These are phyloP conservation scores for Lanmaoa rubissima DNA, from an alignment of 768 basidiomycete species.

Conservation along the genomic window DNA sequence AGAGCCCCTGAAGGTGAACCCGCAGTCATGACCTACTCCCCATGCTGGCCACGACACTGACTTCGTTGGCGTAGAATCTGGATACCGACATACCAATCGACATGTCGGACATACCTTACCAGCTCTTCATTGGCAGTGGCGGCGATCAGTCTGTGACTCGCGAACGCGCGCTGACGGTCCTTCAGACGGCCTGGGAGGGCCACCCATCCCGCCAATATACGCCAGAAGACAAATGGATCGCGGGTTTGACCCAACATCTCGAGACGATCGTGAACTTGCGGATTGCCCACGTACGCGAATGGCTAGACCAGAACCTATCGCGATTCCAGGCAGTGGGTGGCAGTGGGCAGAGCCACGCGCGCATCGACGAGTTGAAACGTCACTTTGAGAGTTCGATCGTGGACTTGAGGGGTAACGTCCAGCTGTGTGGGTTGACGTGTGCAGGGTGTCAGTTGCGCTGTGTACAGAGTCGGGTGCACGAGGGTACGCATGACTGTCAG, in stretches of 20 bases:
- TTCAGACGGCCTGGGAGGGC: slow-evolving; percentile 19
- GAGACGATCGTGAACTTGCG: slow-evolving; percentile 40
- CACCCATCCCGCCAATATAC: slow-evolving; percentile 19
- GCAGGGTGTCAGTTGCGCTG: slow-evolving; percentile 48
- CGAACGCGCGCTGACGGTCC: slow-evolving; percentile 8
- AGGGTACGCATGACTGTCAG: slow-evolving; percentile 46
- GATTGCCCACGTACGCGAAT: slow-evolving; percentile 46
- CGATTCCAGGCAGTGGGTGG: slow-evolving; percentile 39
- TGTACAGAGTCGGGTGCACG: slow-evolving; percentile 45
- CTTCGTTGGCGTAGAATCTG: slow-evolving; percentile 40
- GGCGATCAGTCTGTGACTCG: slow-evolving; percentile 17
- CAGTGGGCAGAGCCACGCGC: slow-evolving; percentile 31
- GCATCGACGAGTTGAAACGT: slow-evolving; percentile 45
- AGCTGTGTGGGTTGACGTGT: slow-evolving; percentile 52
- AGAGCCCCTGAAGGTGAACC: slow-evolving; percentile 50
- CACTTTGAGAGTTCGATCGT: slow-evolving; percentile 42
- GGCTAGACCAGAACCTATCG: slow-evolving; percentile 49
- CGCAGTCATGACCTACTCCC: neutral
- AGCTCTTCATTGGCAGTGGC: slow-evolving; percentile 34
- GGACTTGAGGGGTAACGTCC: slow-evolving; percentile 44
- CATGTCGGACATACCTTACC: slow-evolving; percentile 34
- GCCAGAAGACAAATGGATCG: slow-evolving; percentile 37
- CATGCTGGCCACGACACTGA: neutral
- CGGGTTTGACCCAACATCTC: slow-evolving; percentile 38
- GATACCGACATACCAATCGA: slow-evolving; percentile 47